Base-by-base conservation (phyloP, 2,329 filamentous ascomycete genomes). In the Scorias spongiosa region DNA sequence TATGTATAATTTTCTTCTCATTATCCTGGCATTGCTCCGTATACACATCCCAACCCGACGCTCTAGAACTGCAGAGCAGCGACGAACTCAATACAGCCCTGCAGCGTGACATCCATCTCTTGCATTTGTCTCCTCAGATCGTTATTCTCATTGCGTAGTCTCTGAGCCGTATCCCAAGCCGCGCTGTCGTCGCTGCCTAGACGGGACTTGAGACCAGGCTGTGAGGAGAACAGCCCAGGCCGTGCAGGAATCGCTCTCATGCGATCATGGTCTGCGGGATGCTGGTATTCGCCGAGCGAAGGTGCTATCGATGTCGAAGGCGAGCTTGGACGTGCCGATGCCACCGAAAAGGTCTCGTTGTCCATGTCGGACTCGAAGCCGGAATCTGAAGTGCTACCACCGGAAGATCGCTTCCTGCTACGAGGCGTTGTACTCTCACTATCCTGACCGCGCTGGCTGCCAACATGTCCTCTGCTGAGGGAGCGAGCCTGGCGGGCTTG, bases 281-380 rank as follows among this genome's bases (percentile, higher is more conserved):
- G 45, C 5, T 39, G 20, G 17, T 10, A 50, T 50, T 43, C 56
- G 47, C 36, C 60, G 50, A 38, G 56, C 58, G 44, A 56, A 49
- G 36, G 60, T 56, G 29, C 61, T 57, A 46, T 60, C 42, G 56
- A 53, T 54, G 57, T 17, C 56, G 66, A 46, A 52, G 42, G 57
- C n/a, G 44, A 34, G 15, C 63, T 58, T 0, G 65, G 69, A 50
- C 69, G 71, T 15, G 11, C 32, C 15, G 72, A 57, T 43, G 69
- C 67, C 26, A 68, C 66, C 17, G 61, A 63, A 5, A 63, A 59
- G 9, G 64, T 62, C 18, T 71, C 64, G 34, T 68, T 71, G 45
- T 76, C 73, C 20, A 69, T 64, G 18, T 75, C 75, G 2, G 71
- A 75, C 49, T 77, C 75, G 48, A 76, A 76, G 40, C 74, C 74